phyloP scores from a whole-genome alignment of 129 eudicot genomes.

The Ambrosia trifida region DNA sequence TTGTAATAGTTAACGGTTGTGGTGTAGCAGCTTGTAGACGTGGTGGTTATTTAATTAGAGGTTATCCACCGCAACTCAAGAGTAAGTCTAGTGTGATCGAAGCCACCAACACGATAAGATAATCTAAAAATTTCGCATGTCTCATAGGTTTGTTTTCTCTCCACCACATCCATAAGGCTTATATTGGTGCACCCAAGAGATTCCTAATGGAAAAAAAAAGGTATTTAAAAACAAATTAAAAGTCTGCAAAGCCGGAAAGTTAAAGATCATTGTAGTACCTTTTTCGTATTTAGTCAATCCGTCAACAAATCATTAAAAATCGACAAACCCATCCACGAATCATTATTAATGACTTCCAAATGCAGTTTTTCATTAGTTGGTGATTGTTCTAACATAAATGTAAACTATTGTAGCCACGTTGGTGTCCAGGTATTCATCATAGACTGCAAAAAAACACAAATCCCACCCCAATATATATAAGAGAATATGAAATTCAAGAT shows the following conservation, averaged over 20 bases:
- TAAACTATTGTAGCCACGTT: slow-evolving; percentile 61
- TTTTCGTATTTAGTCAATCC: neutral
- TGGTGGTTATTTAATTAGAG: neutral
- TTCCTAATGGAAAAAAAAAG: slow-evolving; percentile 40
- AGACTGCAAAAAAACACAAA: slow-evolving; percentile 27
- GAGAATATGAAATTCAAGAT: neutral
- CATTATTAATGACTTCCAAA: slow-evolving; percentile 50
- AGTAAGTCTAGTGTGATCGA: neutral
- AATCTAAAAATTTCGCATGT: slow-evolving; percentile 21
- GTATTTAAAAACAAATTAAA: neutral
- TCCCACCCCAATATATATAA: neutral
- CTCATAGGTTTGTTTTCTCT: slow-evolving; percentile 49
- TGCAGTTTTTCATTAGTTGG: slow-evolving; percentile 54
- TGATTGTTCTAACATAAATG: slow-evolving; percentile 59
- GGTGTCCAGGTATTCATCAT: slow-evolving; percentile 63
- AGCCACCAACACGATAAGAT: neutral
- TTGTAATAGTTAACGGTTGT: too few relatives aligned
- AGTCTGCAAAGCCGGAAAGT: neutral
- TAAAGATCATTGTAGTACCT: slow-evolving; percentile 36
- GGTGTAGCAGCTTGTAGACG: too few relatives aligned
- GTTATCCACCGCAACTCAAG: neutral
- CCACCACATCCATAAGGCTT: slow-evolving; percentile 49
- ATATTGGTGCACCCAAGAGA: slow-evolving; percentile 52
- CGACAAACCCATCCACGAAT: slow-evolving; percentile 37
- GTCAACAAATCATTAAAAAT: too few relatives aligned